Evolutionary conservation across 257 asterid genomes (phyloP), one percentile per base, ranked within the genome.

Genomic region (Nicotiana knightiana): DNA sequence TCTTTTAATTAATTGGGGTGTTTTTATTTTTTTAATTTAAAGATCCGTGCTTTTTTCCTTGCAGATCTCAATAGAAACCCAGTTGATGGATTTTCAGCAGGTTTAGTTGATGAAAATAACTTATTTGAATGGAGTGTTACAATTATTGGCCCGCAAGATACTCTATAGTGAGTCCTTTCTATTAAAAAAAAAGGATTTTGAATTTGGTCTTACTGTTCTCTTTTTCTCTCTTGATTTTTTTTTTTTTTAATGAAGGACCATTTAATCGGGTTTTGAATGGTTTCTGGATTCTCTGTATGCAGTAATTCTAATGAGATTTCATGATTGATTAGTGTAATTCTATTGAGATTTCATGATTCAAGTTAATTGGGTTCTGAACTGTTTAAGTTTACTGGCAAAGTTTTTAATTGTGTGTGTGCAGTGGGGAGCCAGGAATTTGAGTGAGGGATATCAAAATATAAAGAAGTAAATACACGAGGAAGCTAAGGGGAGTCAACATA

Each of bases 31-130:
- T 28, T 15, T 77, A 17, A 48, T 33, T 6, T 87, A 83, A 86
- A 93, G 96, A 89, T 92, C 91, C 84, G 55, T 55, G 57, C 33
- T 83, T 89, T 81, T 21, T 88, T 86, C 21, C 81, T 57, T 88
- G 87, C 94, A 95, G 99, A 93, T 92, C 98, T 95, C 66, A 79
- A 87, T 90, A 94, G 89, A 85, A 85, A 96, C 70, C 99, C 99
- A 1, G 99, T 96, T 24, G 99, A 93, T 84, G 99, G 99, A 67
- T 96, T 96, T 83, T 96, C 99, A 76, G 99, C 99, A 73, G 99
- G 99, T 77, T 89, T 96, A 86, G 88, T 92, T 77, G 97, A 96
- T 64, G 98, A 96, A 81, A 87, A 51, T 77, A 94, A 96, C 88
- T 85, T 96, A 43, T 96, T 93, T 80, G 99, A 96, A 90, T 96